phyloP scores from a whole-genome alignment of 2,329 filamentous ascomycete genomes.

The Emergomyces africanus region DNA sequence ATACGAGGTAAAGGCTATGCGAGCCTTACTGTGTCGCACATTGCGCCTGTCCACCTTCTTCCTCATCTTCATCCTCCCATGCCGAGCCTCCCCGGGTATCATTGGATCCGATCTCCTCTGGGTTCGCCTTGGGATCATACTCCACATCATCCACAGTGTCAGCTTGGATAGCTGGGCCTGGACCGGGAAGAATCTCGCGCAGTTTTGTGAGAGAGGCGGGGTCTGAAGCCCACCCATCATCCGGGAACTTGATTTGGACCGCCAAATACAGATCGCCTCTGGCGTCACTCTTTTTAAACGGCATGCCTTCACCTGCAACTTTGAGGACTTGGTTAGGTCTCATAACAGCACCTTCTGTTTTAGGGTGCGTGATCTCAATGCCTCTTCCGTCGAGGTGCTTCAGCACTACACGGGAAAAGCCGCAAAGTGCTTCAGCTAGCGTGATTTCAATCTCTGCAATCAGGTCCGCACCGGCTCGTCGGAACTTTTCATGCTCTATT shows the following conservation, averaged over 20 bases:
- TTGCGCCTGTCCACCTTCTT: conserved; percentile 26
- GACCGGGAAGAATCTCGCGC: conserved; percentile 58
- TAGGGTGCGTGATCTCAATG: conserved; percentile 65
- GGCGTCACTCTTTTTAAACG: conserved; percentile 67
- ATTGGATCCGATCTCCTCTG: conserved; percentile 52
- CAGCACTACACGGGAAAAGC: conserved; percentile 80
- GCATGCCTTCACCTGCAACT: conserved; percentile 86
- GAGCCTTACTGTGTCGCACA: conserved; percentile 35
- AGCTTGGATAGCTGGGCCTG: conserved; percentile 48
- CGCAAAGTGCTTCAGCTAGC: conserved; percentile 69
- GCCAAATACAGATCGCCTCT: conserved; percentile 81
- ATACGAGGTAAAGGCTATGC: neutral
- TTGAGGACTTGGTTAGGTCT: conserved; percentile 76
- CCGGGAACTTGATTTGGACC: conserved; percentile 78
- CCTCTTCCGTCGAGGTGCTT: conserved; percentile 90
- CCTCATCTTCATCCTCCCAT: conserved; percentile 39
- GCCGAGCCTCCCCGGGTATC: conserved; percentile 30
- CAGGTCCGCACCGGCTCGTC: conserved; percentile 71
- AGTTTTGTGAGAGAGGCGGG: conserved; percentile 59
- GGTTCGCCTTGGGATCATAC: conserved; percentile 68
- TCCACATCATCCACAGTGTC: conserved; percentile 78
- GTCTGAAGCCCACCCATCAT: conserved; percentile 67
- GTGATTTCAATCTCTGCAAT: conserved; percentile 70
- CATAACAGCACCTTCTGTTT: conserved; percentile 66
- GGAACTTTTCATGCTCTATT: conserved; percentile 67